Conservation (phyloP, 169 alveolate genomes). For the Eimeria tenella region DNA sequence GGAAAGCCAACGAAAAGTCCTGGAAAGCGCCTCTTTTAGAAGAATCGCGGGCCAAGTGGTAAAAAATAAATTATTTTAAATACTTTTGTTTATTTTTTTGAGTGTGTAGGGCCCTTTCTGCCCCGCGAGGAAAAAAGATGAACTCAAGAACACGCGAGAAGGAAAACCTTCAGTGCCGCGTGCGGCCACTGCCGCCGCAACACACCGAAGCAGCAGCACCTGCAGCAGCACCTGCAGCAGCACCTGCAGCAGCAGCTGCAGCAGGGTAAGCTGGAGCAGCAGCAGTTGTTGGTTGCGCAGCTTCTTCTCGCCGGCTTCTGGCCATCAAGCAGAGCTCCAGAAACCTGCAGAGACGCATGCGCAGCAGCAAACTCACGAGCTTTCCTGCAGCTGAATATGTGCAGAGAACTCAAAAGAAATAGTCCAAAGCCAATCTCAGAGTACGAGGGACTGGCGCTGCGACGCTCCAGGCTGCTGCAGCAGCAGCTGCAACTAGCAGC, state of each 20-base stretch:
- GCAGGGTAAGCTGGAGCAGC: constrained; percentile 43
- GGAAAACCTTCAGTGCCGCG: background rate
- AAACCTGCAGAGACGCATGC: constrained; percentile 13
- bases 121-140: background rate
- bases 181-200: background rate
- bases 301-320: constrained; percentile 2
- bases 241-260: constrained; percentile 7
- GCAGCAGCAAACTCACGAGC: background rate
- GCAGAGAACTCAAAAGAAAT: background rate
- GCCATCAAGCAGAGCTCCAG: constrained; percentile 60
- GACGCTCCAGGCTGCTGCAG: background rate
- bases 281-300: background rate
- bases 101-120: too few species aligned
- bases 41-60: background rate
- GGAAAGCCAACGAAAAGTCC: background rate
- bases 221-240: constrained; percentile 5
- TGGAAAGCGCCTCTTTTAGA: background rate
- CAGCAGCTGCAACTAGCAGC: background rate
- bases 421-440: background rate
- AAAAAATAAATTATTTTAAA: background rate
- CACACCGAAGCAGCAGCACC: background rate
- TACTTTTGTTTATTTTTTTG: background rate
- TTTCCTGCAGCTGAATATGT: background rate
- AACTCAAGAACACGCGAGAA: background rate
- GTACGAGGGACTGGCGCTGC: too few species aligned